Evolutionary conservation across 2,329 filamentous ascomycete species (phyloP).

Genomic region (Seiridium cupressi): DNA sequence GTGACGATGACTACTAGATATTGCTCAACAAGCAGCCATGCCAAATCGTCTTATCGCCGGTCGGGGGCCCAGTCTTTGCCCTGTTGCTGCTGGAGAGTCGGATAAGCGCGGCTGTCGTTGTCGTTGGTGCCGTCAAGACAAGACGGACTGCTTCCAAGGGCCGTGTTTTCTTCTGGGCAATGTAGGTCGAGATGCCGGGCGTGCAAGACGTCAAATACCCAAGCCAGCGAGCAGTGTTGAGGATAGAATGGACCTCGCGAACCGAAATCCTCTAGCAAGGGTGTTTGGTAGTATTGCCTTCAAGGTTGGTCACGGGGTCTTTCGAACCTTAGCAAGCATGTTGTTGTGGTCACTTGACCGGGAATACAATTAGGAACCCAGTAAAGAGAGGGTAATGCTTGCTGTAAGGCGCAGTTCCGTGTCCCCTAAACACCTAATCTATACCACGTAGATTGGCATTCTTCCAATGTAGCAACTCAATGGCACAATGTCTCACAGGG

Average conservation of each 20-base stretch:
- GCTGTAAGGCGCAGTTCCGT: not conserved
- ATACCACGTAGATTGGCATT: not conserved
- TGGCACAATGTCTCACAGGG: too few species aligned
- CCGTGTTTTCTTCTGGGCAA: too few species aligned
- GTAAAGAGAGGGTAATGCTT: not conserved
- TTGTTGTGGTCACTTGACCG: not conserved
- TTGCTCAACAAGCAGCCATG: not conserved
- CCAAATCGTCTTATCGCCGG: not conserved
- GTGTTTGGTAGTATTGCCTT: not conserved
- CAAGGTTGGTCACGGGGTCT: conserved; percentile 1
- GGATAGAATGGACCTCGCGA: not conserved
- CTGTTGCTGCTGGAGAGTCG: not conserved
- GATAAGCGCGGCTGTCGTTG: not conserved
- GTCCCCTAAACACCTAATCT: not conserved
- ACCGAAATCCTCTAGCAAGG: not conserved
- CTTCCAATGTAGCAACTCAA: not conserved
- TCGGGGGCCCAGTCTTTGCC: not conserved
- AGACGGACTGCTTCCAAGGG: too few species aligned
- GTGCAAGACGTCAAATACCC: not conserved
- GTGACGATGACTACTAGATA: not conserved
- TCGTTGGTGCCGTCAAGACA: not conserved
- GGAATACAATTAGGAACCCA: not conserved
- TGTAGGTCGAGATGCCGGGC: not conserved
- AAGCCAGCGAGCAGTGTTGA: not conserved
- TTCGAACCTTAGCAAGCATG: not conserved